Percentiles rank a stretch among this genome's conserved stretches.
Conservation (phyloP, 768 basidiomycete species). For the Boletus subparvulus region DNA sequence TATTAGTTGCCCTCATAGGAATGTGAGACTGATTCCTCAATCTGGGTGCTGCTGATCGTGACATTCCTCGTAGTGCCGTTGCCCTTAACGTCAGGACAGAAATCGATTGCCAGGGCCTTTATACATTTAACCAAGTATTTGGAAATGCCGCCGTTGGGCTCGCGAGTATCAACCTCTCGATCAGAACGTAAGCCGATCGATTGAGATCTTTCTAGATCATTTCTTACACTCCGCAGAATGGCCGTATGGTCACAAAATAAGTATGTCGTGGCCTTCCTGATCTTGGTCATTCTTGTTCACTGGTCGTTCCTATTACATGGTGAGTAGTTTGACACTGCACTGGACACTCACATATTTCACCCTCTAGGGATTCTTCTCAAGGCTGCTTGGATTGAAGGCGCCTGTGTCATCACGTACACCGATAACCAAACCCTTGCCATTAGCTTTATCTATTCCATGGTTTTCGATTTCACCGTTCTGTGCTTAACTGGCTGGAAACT, state of each 20-base stretch:
- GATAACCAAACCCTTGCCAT: slow-evolving; percentile 59
- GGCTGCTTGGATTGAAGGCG: slow-evolving; percentile 50
- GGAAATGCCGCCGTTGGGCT: slow-evolving; percentile 69
- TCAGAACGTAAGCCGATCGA: slow-evolving; percentile 54
- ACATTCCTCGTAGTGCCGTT: slow-evolving; percentile 41
- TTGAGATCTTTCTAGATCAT: not conserved
- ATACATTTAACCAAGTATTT: slow-evolving; percentile 65
- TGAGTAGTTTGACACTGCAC: slow-evolving; percentile 19
- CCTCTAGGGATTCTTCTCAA: slow-evolving; percentile 55
- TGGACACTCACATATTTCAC: not conserved
- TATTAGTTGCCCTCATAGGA: slow-evolving; percentile 64
- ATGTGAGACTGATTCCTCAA: slow-evolving; percentile 47
- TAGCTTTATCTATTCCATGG: slow-evolving; percentile 74
- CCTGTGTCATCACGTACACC: slow-evolving; percentile 61
- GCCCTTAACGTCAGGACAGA: slow-evolving; percentile 58
- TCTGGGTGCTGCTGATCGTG: not conserved
- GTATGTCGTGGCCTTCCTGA: slow-evolving; percentile 52
- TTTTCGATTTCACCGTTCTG: slow-evolving; percentile 65
- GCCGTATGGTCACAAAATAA: slow-evolving; percentile 66
- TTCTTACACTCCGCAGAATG: slow-evolving; percentile 43
- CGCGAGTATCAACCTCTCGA: slow-evolving; percentile 68
- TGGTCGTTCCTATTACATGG: slow-evolving; percentile 73
- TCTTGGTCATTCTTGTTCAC: slow-evolving; percentile 61
- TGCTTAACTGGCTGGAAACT: slow-evolving; percentile 63
- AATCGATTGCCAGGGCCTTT: slow-evolving; percentile 65